phyloP scores from a whole-genome alignment of 139 green algal species.

The Volvox reticuliferus region DNA sequence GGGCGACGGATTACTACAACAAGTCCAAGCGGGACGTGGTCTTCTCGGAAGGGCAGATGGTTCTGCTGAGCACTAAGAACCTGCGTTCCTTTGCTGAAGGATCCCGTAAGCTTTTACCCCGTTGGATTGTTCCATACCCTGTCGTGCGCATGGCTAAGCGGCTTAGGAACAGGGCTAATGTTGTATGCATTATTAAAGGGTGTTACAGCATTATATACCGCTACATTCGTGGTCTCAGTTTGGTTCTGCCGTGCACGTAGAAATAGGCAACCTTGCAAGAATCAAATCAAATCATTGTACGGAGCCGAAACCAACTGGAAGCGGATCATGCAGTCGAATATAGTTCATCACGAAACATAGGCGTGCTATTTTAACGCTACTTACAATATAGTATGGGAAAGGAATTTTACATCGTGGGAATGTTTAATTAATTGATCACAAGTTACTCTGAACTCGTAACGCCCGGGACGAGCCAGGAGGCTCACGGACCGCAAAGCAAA shows the following conservation, averaged over 20 bases:
- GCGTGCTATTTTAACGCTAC: too few species aligned
- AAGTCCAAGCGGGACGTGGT: neutral
- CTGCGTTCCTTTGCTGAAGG: neutral
- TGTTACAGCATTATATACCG: neutral
- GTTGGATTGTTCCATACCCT: neutral
- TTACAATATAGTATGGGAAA: too few species aligned
- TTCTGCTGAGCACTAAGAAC: neutral
- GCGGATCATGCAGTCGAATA: too few species aligned
- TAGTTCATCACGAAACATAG: too few species aligned
- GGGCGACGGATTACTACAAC: neutral
- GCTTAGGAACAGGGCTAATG: neutral
- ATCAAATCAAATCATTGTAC: too few species aligned
- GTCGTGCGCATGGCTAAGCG: constrained; percentile 16
- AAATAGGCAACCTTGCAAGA: neutral
- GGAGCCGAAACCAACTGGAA: too few species aligned
- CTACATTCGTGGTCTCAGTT: neutral
- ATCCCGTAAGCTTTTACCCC: neutral
- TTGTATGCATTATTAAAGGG: neutral
- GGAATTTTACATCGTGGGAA: too few species aligned
- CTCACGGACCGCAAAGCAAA: too few species aligned
- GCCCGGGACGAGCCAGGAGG: too few species aligned
- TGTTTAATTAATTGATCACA: too few species aligned
- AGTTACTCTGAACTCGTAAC: too few species aligned
- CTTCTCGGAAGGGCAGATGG: neutral
- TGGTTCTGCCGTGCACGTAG: neutral